Percentiles rank a stretch among this genome's conserved stretches.
These are phyloP conservation scores for Rhodotorula sp. DNA, from an alignment of 1,284 basidiomycete genomes.

Conservation along the genomic window DNA sequence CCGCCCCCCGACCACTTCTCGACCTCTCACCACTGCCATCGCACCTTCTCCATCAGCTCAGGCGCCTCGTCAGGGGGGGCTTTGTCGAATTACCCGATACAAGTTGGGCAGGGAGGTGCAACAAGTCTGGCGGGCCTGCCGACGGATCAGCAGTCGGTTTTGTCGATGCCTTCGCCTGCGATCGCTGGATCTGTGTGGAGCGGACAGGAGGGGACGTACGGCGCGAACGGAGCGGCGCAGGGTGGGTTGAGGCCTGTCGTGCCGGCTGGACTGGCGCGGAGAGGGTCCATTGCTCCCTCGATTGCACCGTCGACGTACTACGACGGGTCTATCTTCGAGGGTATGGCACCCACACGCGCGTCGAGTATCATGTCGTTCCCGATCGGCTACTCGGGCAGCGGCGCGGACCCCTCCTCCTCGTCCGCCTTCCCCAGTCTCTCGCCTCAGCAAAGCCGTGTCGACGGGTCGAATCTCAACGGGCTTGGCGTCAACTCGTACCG, in stretches of 20 bases:
- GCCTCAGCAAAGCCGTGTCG: conserved; percentile 21
- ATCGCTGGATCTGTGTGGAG: conserved; percentile 7
- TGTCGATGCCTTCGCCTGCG: conserved; percentile 8
- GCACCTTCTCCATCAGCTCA: conserved; percentile 24
- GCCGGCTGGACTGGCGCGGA: neutral
- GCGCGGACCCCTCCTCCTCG: neutral
- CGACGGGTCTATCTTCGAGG: conserved; percentile 45
- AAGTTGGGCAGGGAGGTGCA: neutral
- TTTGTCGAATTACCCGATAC: conserved; percentile 25
- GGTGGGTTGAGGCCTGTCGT: neutral
- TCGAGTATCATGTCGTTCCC: conserved; percentile 41
- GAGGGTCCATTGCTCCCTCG: conserved; percentile 18
- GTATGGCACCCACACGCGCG: conserved; percentile 33
- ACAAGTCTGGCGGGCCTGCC: neutral
- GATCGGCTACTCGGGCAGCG: conserved; percentile 12
- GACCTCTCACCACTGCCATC: neutral
- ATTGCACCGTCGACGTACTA: conserved; percentile 42
- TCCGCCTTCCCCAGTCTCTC: conserved; percentile 4
- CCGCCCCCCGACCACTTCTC: conserved; percentile 11
- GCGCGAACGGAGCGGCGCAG: neutral
- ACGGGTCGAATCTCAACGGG: neutral
- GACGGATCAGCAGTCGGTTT: neutral
- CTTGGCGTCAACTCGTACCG: neutral
- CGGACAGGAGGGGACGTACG: neutral
- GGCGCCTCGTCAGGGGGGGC: conserved; percentile 7